Conservation (phyloP, 257 asterid species). For the Solanum dulcamara region DNA sequence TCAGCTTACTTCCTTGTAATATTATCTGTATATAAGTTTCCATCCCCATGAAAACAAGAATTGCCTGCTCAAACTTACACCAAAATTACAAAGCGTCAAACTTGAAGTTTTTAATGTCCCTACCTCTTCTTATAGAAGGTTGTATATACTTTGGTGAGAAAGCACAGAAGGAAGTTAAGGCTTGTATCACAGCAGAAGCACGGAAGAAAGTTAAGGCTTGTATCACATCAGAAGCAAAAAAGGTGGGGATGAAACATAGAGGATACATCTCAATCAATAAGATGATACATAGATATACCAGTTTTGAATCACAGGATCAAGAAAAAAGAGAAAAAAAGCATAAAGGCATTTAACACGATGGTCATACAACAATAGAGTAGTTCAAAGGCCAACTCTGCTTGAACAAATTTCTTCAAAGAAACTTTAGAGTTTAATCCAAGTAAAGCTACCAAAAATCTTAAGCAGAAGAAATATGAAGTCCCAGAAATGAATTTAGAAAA, state of each 20-base stretch:
- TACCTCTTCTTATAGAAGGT: background rate
- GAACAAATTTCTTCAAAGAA: background rate
- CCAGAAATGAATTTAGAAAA: background rate
- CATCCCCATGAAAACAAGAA: background rate
- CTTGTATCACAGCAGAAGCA: background rate
- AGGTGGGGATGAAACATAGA: background rate
- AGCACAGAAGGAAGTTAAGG: background rate
- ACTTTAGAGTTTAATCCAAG: background rate
- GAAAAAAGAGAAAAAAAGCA: background rate
- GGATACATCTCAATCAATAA: background rate
- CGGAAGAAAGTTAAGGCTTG: background rate
- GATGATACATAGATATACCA: background rate
- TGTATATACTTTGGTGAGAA: background rate
- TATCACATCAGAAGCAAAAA: background rate
- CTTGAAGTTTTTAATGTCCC: background rate
- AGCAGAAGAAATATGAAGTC: background rate
- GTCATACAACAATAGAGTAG: background rate
- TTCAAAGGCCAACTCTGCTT: background rate
- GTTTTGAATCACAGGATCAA: background rate
- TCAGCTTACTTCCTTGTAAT: background rate
- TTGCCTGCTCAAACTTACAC: background rate
- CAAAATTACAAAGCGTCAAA: background rate
- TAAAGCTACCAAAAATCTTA: background rate
- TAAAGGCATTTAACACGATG: background rate
- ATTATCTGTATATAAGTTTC: background rate